phyloP scores from a whole-genome alignment of 495 filamentous ascomycete species.

The Filosporella fistucella region DNA sequence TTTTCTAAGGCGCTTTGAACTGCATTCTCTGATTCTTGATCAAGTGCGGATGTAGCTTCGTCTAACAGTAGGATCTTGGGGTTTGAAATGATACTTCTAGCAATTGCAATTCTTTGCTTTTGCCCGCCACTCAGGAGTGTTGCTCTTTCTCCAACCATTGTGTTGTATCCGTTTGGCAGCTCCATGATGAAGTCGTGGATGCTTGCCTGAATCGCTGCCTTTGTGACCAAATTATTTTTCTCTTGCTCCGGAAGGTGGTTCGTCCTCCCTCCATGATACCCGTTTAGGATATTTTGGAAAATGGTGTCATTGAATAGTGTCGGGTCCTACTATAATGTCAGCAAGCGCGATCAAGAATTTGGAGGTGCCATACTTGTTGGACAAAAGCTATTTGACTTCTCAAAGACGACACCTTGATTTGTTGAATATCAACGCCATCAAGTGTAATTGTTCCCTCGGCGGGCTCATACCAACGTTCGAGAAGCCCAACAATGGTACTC shows the following conservation, averaged over 20 bases:
- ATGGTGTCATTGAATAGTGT: conserved; percentile 55
- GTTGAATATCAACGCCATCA: conserved; percentile 64
- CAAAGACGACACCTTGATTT: conserved; percentile 67
- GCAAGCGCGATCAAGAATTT: not conserved
- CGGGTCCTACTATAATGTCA: conserved; percentile 44
- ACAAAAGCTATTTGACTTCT: conserved; percentile 69
- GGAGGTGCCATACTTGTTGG: conserved; percentile 41
- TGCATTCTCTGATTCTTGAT: not conserved
- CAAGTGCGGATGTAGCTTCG: not conserved
- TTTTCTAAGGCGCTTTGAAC: not conserved
- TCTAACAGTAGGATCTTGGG: not conserved
- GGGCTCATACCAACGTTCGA: conserved; percentile 49
- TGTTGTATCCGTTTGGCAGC: conserved; percentile 46
- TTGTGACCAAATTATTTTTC: conserved; percentile 37
- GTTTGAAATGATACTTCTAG: not conserved
- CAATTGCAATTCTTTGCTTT: not conserved
- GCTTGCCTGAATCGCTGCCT: conserved; percentile 44
- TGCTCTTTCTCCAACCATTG: conserved; percentile 45
- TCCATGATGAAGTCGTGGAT: conserved; percentile 34
- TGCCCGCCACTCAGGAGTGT: not conserved
- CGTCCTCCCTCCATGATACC: conserved; percentile 26
- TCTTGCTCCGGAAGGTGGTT: not conserved
- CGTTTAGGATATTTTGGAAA: conserved; percentile 55
- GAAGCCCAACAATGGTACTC: conserved; percentile 44
- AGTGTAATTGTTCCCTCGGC: conserved; percentile 59